Base-by-base conservation (phyloP, 257 asterid species). In the Solanum piurae region DNA sequence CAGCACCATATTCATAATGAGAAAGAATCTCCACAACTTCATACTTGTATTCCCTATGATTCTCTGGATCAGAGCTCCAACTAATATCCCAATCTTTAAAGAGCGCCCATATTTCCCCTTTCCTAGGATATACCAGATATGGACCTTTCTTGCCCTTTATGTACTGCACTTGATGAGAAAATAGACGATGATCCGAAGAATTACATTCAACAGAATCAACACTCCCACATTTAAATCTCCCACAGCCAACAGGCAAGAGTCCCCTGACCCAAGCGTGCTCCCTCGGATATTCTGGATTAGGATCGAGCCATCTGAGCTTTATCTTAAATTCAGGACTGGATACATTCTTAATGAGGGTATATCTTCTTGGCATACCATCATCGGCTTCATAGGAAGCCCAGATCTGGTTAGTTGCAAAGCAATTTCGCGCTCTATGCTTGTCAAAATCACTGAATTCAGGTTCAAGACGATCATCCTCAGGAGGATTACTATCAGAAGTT, bases 361-460 rank as follows among this genome's bases (percentile, higher is more conserved):
- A 92, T 84, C 86, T 93, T 88, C 99, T 94, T 31, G 98, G 98
- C 99, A 96, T 93, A 84, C 93, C 90, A 88, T 95, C 96, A 16
- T 27, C 72, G 18, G 90, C 46, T 83, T 92, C 98, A 75, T 93
- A 96, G 87, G 94, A 95, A 89, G 97, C 98, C 99, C 98, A 95
- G 83, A 91, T 85, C 86, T 96, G 98, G 89, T 89, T 91, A 86
- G 44, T 93, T 55, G 90, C 86, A 89, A 96, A 94, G 86, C 80
- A 60, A 49, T 75, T 83, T 38, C 82, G 91, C 40, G 83, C 93
- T 80, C 91, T 93, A 27, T 38, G 86, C 92, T 89, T 91, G 42
- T 95, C 97, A 77, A 55, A 55, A 20, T 55, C 64, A 55, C n/a
- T 55, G 64, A 55, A 55, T 7, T 55, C 64, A 55, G 64, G 64